These are phyloP conservation scores for Thermothelomyces thermophilus DNA, from an alignment of 2,329 filamentous ascomycete genomes.

Conservation along the genomic window DNA sequence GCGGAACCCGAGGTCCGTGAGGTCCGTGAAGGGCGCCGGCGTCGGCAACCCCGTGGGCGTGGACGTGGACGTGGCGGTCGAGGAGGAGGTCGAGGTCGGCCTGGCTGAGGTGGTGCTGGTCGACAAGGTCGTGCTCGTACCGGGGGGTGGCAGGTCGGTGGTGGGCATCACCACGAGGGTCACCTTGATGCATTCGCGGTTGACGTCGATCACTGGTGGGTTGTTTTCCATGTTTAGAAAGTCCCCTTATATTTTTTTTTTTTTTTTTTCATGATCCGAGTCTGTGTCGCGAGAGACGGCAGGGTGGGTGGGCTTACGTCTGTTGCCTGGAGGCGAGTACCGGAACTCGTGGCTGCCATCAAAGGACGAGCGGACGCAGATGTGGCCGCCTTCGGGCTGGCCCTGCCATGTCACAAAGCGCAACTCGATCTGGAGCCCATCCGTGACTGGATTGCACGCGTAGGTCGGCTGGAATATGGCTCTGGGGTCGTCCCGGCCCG, in stretches of 20 bases:
- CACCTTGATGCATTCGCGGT: slow-evolving; percentile 24
- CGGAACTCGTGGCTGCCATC: slow-evolving; percentile 30
- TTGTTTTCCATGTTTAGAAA: neutral
- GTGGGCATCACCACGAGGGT: slow-evolving; percentile 23
- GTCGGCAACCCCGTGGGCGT: slow-evolving; percentile 6
- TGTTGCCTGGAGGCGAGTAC: slow-evolving; percentile 31
- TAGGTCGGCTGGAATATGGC: slow-evolving; percentile 30
- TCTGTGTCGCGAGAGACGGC: neutral
- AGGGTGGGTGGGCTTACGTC: slow-evolving; percentile 21
- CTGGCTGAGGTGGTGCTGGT: slow-evolving; percentile 15
- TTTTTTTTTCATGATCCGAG: too few species aligned
- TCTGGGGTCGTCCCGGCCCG: slow-evolving; percentile 26
- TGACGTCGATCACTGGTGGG: slow-evolving; percentile 19
- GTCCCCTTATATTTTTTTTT: too few species aligned
- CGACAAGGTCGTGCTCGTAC: slow-evolving; percentile 9
- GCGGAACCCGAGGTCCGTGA: slow-evolving; percentile 25
- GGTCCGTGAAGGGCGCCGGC: slow-evolving; percentile 8
- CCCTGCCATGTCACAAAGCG: slow-evolving; percentile 22
- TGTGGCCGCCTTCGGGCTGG: slow-evolving; percentile 26
- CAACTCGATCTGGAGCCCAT: slow-evolving; percentile 28
- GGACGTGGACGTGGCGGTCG: slow-evolving; percentile 2
- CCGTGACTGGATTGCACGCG: slow-evolving; percentile 30
- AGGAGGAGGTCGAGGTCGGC: slow-evolving; percentile 10
- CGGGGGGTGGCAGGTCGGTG: neutral
- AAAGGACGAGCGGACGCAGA: slow-evolving; percentile 29